phyloP scores from a whole-genome alignment of 306 rosid genomes.

The Sindora glabra region DNA sequence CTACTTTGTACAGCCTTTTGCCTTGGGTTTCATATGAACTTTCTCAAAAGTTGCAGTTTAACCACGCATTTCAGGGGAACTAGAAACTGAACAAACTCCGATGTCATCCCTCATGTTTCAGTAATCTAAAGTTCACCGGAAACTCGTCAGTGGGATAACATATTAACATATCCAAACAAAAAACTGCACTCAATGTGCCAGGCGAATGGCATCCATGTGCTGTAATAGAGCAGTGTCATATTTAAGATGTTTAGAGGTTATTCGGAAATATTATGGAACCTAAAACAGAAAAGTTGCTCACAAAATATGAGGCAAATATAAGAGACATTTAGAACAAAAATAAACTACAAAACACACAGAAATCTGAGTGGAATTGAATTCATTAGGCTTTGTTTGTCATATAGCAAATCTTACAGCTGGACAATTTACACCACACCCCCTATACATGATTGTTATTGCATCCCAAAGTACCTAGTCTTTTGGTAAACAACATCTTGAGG shows the following conservation, averaged over 20 bases:
- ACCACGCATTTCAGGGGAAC: constrained; percentile 21
- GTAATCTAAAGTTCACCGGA: neutral
- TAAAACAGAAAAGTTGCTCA: neutral
- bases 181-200: constrained; percentile 12
- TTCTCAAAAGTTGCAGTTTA: constrained; percentile 29
- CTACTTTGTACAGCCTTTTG: constrained; percentile 31
- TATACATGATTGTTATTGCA: constrained; percentile 23
- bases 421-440: constrained; percentile 33
- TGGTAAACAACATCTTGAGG: constrained; percentile 34
- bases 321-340: constrained; percentile 13
- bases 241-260: too few species aligned
- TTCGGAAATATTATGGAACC: too few species aligned
- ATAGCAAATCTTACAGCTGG: neutral
- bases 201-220: neutral
- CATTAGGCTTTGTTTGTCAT: constrained; percentile 20
- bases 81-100: neutral
- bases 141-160: neutral
- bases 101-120: too few species aligned
- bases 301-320: constrained; percentile 17
- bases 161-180: constrained; percentile 4
- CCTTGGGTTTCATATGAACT: constrained; percentile 23
- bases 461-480: constrained; percentile 41
- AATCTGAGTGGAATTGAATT: constrained; percentile 22
- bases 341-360: constrained; percentile 19
- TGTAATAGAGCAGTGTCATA: neutral